Evolutionary conservation across 208 protist genomes (phyloP), one percentile per base, ranked within the genome.

Genomic region (Leishmania major): DNA sequence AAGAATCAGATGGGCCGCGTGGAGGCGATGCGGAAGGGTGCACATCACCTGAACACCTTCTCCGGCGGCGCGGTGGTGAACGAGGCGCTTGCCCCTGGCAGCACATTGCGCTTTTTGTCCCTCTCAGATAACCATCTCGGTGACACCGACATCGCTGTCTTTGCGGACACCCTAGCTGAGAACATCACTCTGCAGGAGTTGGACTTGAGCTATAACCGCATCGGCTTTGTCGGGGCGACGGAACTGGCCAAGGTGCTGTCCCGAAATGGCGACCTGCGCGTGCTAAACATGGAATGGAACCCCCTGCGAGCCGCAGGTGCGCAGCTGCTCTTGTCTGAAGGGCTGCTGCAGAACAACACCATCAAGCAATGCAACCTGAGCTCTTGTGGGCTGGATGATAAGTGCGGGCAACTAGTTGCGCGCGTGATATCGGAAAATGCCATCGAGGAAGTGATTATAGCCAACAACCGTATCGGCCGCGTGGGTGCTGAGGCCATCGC

Each of bases 271-370:
- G 94, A 97, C 77, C 77, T 98, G n/a, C 92, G 91, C 31, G 86
- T 93, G 80, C 82, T 98, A 49, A 97, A 97, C 81, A 49, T 97
- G n/a, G 93, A 98, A 84, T 96, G 94, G 91, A 98, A 98, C 81
- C 71, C 86, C n/a, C 91, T 98, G 78, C 86, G 92, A 40, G 86
- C 87, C 15, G 87, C 88, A 25, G 94, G 92, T 35, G 87, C 87
- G 67, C 69, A 90, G 28, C 71, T 89, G 17, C 78, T 98, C 64
- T 80, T 98, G 64, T 85, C 78, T 25, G 91, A 98, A 45, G 94
- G 95, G 59, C 82, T 98, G 47, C 82, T 96, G 51, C 73, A 90
- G 45, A 98, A 97, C 85, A 97, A 97, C 85, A 98, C 96, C 15
- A 91, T 98, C 77, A 97, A 96, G 77, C 88, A 88, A 40, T 94